Evolutionary conservation across 2,329 filamentous ascomycete genomes (phyloP).

Genomic region (Botrytis cinerea): DNA sequence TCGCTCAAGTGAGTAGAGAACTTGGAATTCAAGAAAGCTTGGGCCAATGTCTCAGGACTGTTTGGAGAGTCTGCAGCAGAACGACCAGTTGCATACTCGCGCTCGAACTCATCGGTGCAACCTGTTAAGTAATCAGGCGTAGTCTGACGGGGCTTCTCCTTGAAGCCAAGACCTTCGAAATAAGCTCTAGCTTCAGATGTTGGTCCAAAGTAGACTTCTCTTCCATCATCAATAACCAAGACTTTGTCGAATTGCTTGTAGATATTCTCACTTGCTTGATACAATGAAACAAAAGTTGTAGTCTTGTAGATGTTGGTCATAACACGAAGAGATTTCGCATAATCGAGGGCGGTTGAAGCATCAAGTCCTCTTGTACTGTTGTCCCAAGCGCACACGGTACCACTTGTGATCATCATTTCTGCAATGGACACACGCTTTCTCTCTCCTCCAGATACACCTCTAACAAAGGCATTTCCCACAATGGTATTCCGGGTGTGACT

Average conservation of each 20-base stretch:
- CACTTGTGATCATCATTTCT: constrained; percentile 73
- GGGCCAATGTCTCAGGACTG: constrained; percentile 63
- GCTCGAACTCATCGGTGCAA: constrained; percentile 68
- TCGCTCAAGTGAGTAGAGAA: constrained; percentile 57
- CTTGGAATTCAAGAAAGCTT: constrained; percentile 68
- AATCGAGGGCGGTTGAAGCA: constrained; percentile 76
- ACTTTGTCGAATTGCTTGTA: constrained; percentile 80
- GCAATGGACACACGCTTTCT: constrained; percentile 78
- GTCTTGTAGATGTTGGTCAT: constrained; percentile 77
- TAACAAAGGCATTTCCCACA: constrained; percentile 79
- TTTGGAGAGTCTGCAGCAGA: constrained; percentile 68
- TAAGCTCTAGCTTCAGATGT: constrained; percentile 63
- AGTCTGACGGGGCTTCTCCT: constrained; percentile 58
- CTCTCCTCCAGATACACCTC: constrained; percentile 70
- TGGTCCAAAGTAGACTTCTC: constrained; percentile 66
- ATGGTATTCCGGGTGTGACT: constrained; percentile 84
- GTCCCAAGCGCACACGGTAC: constrained; percentile 75
- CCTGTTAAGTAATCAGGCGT: constrained; percentile 79
- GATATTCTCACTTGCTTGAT: constrained; percentile 69
- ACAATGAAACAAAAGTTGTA: constrained; percentile 68
- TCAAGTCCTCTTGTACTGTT: constrained; percentile 81
- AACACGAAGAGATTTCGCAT: constrained; percentile 66
- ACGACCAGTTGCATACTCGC: constrained; percentile 70
- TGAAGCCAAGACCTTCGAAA: constrained; percentile 65
- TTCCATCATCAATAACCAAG: constrained; percentile 71